These are phyloP conservation scores for Naegleria gruberi DNA, from an alignment of 208 protist genomes.

Conservation along the genomic window DNA sequence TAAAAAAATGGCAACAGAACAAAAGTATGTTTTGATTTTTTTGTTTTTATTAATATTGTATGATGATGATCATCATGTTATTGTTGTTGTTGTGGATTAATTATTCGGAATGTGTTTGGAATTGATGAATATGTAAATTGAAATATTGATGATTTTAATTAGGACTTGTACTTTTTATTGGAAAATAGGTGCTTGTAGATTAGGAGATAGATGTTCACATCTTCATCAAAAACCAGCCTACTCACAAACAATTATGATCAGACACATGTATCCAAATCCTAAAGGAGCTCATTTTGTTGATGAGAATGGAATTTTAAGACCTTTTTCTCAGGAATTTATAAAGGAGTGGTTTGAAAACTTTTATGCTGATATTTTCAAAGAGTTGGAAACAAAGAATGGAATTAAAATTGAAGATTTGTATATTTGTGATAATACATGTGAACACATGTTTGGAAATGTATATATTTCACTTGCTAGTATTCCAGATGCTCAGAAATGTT, in stretches of 20 bases:
- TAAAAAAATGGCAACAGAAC: not conserved
- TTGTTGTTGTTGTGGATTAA: not conserved
- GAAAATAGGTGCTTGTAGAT: slow-evolving; percentile 96
- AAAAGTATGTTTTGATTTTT: not conserved
- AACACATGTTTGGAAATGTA: slow-evolving; percentile 93
- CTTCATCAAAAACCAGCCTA: slow-evolving; percentile 78
- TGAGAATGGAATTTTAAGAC: slow-evolving; percentile 23
- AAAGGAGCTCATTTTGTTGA: slow-evolving; percentile 29
- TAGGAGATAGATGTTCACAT: slow-evolving; percentile 89
- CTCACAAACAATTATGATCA: slow-evolving; percentile 86
- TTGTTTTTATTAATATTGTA: too few relatives aligned
- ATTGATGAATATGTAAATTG: too few relatives aligned
- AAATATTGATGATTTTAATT: not conserved
- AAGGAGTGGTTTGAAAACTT: slow-evolving; percentile 90
- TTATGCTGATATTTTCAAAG: slow-evolving; percentile 87
- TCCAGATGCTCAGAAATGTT: slow-evolving; percentile 65
- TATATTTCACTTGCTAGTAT: slow-evolving; percentile 90
- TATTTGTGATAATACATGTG: slow-evolving; percentile 88
- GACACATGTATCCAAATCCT: slow-evolving; percentile 91
- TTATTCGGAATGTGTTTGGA: too few relatives aligned
- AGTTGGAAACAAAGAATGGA: slow-evolving; percentile 64
- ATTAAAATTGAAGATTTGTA: slow-evolving; percentile 80
- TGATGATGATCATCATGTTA: not conserved
- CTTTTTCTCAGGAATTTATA: slow-evolving; percentile 71
- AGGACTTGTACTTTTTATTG: slow-evolving; percentile 82